phyloP scores from a whole-genome alignment of 2,329 filamentous ascomycete genomes.

The Aulographum hederae region DNA sequence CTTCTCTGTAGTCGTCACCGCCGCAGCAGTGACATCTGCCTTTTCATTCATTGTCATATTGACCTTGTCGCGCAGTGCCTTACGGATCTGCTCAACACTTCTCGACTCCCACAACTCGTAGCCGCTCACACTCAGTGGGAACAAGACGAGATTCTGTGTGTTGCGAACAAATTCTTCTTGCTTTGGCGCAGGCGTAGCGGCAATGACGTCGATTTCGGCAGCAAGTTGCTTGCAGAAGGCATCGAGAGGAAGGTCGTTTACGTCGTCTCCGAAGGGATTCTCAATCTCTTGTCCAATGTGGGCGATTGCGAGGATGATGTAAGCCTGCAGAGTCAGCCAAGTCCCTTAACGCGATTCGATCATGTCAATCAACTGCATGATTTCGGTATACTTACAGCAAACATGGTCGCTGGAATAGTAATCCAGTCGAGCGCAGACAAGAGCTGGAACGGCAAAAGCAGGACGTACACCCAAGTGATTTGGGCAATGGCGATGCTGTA shows the following conservation, averaged over 20 bases:
- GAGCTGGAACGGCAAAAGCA: slow-evolving; percentile 69
- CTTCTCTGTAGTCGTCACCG: too few species aligned
- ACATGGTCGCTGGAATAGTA: slow-evolving; percentile 58
- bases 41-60: too few species aligned
- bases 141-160: slow-evolving; percentile 34
- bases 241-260: slow-evolving; percentile 66
- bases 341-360: neutral
- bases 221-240: slow-evolving; percentile 59
- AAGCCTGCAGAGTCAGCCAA: slow-evolving; percentile 37
- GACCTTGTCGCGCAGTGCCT: slow-evolving; percentile 23
- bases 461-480: slow-evolving; percentile 71
- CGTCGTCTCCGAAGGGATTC: slow-evolving; percentile 68
- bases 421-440: slow-evolving; percentile 46
- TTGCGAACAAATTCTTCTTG: slow-evolving; percentile 32
- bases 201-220: slow-evolving; percentile 56
- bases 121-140: slow-evolving; percentile 30
- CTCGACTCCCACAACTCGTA: slow-evolving; percentile 18
- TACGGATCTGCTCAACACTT: slow-evolving; percentile 22
- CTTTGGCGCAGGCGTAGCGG: slow-evolving; percentile 34
- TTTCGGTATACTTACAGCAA: slow-evolving; percentile 14
- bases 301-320: slow-evolving; percentile 66
- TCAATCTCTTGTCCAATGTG: slow-evolving; percentile 68
- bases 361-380: neutral
- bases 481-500: slow-evolving; percentile 75
- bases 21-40: too few species aligned